Conservation (phyloP, 2,329 filamentous ascomycete genomes). For the Akanthomyces muscarius region DNA sequence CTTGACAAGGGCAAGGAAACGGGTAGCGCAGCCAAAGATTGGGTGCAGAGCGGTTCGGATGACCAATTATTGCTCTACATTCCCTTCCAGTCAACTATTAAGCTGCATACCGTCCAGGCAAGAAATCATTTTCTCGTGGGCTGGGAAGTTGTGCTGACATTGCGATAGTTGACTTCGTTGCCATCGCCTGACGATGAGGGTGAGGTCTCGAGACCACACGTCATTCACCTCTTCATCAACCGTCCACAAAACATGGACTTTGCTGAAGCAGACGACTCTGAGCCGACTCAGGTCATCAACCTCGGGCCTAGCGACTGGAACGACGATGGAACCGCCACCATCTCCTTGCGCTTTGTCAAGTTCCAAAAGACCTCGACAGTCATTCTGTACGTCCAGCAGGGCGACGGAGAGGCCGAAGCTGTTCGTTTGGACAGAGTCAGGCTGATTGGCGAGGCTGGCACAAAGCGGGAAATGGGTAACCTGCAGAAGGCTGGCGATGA, state of each 20-base stretch:
- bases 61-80: constrained; percentile 93
- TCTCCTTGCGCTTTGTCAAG: constrained; percentile 85
- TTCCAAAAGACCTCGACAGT: constrained; percentile 91
- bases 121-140: constrained; percentile 18
- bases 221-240: constrained; percentile 83
- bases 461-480: constrained; percentile 91
- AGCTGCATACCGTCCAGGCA: constrained; percentile 78
- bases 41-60: constrained; percentile 94
- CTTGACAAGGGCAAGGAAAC: constrained; percentile 53
- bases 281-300: constrained; percentile 74
- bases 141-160: not conserved
- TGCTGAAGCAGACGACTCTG: constrained; percentile 84
- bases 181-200: constrained; percentile 63
- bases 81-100: constrained; percentile 82
- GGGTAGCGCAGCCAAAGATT: constrained; percentile 59
- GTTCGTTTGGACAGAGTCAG: constrained; percentile 75
- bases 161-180: constrained; percentile 71
- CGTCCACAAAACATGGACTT: constrained; percentile 87
- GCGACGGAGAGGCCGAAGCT: constrained; percentile 78
- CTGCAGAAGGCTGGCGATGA: constrained; percentile 88
- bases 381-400: constrained; percentile 84
- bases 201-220: constrained; percentile 74
- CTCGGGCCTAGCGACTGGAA: constrained; percentile 79
- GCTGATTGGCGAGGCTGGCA: constrained; percentile 82
- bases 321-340: constrained; percentile 65